Percentiles rank a stretch among this genome's conserved stretches.
These are phyloP conservation scores for Phaseolus lunatus DNA, from an alignment of 306 rosid species.

Conservation along the genomic window DNA sequence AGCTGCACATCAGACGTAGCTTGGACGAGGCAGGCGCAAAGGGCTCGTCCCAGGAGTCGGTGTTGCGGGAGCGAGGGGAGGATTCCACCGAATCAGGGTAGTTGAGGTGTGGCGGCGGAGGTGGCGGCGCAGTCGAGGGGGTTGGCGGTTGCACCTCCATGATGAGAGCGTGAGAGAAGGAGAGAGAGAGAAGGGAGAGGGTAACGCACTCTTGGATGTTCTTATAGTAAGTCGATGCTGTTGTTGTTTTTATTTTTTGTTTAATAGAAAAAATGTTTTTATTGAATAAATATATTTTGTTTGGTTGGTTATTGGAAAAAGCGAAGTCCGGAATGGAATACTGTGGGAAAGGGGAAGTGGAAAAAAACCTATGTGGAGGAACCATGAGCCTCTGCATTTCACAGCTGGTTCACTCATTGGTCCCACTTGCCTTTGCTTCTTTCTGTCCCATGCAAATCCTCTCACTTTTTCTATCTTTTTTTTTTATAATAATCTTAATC, in stretches of 20 bases:
- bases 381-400: constrained; percentile 44
- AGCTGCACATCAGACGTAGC: constrained; percentile 97
- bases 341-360: constrained; percentile 37
- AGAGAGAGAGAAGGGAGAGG: not conserved
- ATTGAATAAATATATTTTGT: not conserved
- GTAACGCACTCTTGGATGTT: not conserved
- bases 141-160: constrained; percentile 63
- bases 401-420: constrained; percentile 71
- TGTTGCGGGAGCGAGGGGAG: constrained; percentile 84
- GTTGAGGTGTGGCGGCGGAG: constrained; percentile 51
- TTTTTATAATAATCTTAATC: not conserved
- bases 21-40: constrained; percentile 55
- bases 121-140: constrained; percentile 49
- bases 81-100: constrained; percentile 82
- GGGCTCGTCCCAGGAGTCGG: constrained; percentile 87
- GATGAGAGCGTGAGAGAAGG: not conserved
- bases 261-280: too few species aligned
- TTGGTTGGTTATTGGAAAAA: constrained; percentile 27
- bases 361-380: constrained; percentile 28
- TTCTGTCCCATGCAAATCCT: constrained; percentile 15
- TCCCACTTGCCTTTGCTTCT: constrained; percentile 55
- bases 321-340: constrained; percentile 11
- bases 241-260: not conserved
- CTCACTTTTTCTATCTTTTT: not conserved
- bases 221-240: not conserved